phyloP scores from a whole-genome alignment of 768 basidiomycete genomes.

The Amanita jacksonii region DNA sequence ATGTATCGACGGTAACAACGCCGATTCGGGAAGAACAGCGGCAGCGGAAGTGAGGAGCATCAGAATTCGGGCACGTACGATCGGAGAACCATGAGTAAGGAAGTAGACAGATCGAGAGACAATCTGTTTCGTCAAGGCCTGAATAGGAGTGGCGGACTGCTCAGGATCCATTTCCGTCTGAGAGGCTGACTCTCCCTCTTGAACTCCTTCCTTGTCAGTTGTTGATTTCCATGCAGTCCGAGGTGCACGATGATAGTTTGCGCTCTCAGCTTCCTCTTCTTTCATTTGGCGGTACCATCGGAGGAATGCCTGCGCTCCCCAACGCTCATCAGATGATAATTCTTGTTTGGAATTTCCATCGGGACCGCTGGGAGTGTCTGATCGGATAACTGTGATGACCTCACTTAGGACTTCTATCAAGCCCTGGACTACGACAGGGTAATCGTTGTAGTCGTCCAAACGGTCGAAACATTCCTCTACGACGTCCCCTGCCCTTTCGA shows the following conservation, averaged over 20 bases:
- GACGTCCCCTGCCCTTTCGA: constrained; percentile 84
- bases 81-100: constrained; percentile 81
- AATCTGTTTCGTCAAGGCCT: constrained; percentile 75
- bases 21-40: constrained; percentile 59
- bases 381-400: constrained; percentile 69
- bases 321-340: constrained; percentile 9
- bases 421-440: constrained; percentile 76
- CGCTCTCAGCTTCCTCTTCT: constrained; percentile 31
- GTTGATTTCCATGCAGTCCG: constrained; percentile 44
- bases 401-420: constrained; percentile 82
- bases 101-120: constrained; percentile 83
- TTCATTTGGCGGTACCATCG: constrained; percentile 54
- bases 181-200: constrained; percentile 14
- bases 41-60: constrained; percentile 64
- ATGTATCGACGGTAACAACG: constrained; percentile 79
- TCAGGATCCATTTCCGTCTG: constrained; percentile 33
- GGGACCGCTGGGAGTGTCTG: constrained; percentile 29
- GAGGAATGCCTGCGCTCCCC: constrained; percentile 41
- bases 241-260: constrained; percentile 53
- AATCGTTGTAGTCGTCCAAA: constrained; percentile 93
- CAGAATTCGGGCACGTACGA: constrained; percentile 79
- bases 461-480: constrained; percentile 98
- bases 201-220: constrained; percentile 10
- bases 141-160: constrained; percentile 54
- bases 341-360: constrained; percentile 7